These are phyloP conservation scores for Rhododendron williamsianum DNA, from an alignment of 148 eudicot genomes.

Conservation along the genomic window DNA sequence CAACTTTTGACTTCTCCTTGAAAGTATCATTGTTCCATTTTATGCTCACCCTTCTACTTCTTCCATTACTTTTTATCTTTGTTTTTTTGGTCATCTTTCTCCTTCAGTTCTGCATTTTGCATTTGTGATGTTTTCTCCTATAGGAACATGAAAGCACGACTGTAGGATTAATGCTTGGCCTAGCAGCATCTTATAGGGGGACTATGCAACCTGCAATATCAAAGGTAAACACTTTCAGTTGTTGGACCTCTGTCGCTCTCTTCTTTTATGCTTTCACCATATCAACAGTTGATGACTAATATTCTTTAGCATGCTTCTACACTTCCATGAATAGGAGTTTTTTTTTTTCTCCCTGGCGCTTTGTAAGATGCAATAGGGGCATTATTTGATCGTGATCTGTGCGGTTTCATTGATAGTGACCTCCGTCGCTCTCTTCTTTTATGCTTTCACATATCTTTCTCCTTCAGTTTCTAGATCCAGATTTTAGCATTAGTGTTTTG, in stretches of 20 bases:
- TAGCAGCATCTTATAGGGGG: conserved; percentile 94
- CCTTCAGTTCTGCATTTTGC: neutral
- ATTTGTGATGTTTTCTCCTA: conserved; percentile 8
- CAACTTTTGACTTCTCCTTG: neutral
- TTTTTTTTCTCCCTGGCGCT: neutral
- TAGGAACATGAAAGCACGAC: conserved; percentile 96
- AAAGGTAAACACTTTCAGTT: conserved; percentile 47
- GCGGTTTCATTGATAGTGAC: neutral
- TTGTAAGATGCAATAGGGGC: neutral
- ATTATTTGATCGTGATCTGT: neutral
- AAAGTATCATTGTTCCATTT: neutral
- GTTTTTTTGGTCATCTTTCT: neutral
- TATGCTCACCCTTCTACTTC: neutral
- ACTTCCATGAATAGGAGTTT: neutral
- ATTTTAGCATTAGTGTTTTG: neutral
- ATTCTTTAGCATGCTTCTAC: conserved; percentile 4
- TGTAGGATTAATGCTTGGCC: conserved; percentile 97
- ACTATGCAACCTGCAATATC: conserved; percentile 90
- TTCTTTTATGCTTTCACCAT: neutral
- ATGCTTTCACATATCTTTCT: too few species aligned
- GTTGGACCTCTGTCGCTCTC: neutral
- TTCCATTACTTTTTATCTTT: neutral
- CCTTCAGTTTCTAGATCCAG: neutral
- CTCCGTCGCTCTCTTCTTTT: neutral
- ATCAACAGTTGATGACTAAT: neutral